Base-by-base conservation (phyloP, 1,284 basidiomycete genomes). In the Tilletia caries region DNA sequence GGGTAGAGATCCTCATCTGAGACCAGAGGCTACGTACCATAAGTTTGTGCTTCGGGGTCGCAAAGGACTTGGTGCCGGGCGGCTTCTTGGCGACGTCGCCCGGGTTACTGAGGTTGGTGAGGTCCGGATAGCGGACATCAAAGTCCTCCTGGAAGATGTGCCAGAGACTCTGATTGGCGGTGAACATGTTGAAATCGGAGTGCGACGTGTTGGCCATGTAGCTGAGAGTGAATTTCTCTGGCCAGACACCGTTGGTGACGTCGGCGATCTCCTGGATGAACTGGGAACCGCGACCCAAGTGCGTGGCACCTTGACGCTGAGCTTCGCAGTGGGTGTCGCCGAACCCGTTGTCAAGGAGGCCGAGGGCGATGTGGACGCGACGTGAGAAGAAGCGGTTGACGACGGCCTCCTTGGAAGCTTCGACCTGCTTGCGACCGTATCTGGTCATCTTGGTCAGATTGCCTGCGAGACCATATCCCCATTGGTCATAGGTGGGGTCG, bases 251-350 rank as follows among this genome's bases (percentile, higher is more conserved):
- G 2, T 69, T 68, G 1, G 33, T 34, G 33, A 72, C 27, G n/a
- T 34, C 34, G n/a, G 69, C 72, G 6, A 78, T 34, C 23, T 65
- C 34, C 41, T 75, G 66, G 52, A 76, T 69, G 68, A 79, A 78
- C 8, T 77, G 66, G 58, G 70, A 67, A 46, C 79, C 79, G 1
- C 79, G 67, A 54, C 76, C 75, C 43, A 81, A 54, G 44, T 79
- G 78, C 68, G 76, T 79, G n/a, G 71, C 71, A n/a, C 79, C 79
- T 65, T 81, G 79, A 25, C 66, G 62, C 23, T 66, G 50, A 3
- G 76, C 78, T 43, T 70, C 67, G 68, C 79, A 79, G n/a, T 73
- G 44, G n/a, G 76, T 77, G 68, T 78, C 78, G 23, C 78, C 78
- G 43, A 72, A 69, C 25, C 80, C 80, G 50, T 81, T 81, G 69